phyloP scores from a whole-genome alignment of 139 green algal genomes.

The Nannochloris sp. region DNA sequence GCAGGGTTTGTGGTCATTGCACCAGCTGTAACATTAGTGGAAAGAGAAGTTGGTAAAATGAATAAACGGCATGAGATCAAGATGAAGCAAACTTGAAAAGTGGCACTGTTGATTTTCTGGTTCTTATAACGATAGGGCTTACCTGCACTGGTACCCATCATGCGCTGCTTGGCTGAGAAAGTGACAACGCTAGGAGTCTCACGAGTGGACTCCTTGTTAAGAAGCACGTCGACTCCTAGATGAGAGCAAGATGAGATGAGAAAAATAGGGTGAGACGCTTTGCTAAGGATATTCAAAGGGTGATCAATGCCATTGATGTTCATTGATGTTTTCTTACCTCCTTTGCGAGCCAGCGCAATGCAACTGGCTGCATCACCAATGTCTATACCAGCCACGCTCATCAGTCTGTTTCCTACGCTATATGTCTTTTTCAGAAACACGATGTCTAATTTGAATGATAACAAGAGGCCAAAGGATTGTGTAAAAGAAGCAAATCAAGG shows the following conservation, averaged over 20 bases:
- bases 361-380: slow-evolving; percentile 79
- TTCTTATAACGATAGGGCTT: background rate
- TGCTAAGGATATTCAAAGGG: background rate
- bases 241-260: slow-evolving; percentile 1
- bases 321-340: slow-evolving; percentile 41
- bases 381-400: slow-evolving; percentile 89
- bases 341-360: slow-evolving; percentile 82
- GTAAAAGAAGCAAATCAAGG: too few relatives aligned
- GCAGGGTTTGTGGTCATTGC: slow-evolving; percentile 80
- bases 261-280: slow-evolving; percentile 11
- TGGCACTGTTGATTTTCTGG: too few relatives aligned
- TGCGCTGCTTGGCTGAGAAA: slow-evolving; percentile 81
- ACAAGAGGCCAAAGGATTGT: too few relatives aligned
- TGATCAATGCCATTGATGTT: background rate
- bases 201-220: slow-evolving; percentile 94
- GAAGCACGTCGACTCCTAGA: slow-evolving; percentile 73
- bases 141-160: slow-evolving; percentile 74
- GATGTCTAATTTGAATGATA: too few relatives aligned
- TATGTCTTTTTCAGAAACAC: background rate
- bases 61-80: background rate
- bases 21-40: slow-evolving; percentile 17
- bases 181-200: slow-evolving; percentile 86
- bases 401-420: slow-evolving; percentile 25
- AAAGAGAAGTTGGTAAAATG: background rate
- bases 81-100: background rate